A percentile compares a stretch with the other conserved stretches of the same genome.
phyloP scores from a whole-genome alignment of 108 stramenopile species.

The Pseudonitzschia delicatissima region DNA sequence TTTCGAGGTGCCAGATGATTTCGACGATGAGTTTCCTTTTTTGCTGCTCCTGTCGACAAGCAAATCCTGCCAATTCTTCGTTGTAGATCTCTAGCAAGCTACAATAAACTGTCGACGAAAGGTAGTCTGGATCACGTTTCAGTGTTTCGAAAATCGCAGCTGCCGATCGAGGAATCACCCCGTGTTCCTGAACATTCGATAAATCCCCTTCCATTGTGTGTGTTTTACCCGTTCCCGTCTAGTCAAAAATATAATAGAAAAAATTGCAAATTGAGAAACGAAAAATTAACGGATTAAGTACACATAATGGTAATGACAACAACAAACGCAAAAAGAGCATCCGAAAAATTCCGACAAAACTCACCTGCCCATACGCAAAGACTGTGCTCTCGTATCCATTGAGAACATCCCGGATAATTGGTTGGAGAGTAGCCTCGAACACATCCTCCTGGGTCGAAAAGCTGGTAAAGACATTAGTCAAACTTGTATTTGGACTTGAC shows the following conservation, averaged over 20 bases:
- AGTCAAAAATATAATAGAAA: background rate
- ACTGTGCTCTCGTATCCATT: constrained; percentile 62
- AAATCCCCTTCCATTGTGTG: constrained; percentile 85
- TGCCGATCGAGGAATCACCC: constrained; percentile 72
- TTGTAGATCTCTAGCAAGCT: constrained; percentile 94
- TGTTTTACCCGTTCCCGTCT: constrained; percentile 71
- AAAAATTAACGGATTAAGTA: background rate
- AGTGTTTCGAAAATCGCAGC: constrained; percentile 63
- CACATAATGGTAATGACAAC: background rate
- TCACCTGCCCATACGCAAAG: constrained; percentile 65
- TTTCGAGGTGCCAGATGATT: background rate
- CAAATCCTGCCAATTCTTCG: constrained; percentile 88
- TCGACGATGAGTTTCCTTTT: constrained; percentile 59
- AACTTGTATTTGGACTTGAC: constrained; percentile 50
- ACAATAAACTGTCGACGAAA: constrained; percentile 54
- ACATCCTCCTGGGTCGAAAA: constrained; percentile 79
- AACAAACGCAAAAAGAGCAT: background rate
- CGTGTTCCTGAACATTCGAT: constrained; percentile 39
- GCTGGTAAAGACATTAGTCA: constrained; percentile 77
- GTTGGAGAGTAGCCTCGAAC: constrained; percentile 72
- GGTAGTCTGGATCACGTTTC: constrained; percentile 47
- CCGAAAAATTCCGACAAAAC: background rate
- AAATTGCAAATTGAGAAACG: background rate
- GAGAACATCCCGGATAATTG: constrained; percentile 75
- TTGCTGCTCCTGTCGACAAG: too few relatives aligned